Base-by-base conservation (phyloP, 257 asterid genomes). In the Nicotiana benthamiana region DNA sequence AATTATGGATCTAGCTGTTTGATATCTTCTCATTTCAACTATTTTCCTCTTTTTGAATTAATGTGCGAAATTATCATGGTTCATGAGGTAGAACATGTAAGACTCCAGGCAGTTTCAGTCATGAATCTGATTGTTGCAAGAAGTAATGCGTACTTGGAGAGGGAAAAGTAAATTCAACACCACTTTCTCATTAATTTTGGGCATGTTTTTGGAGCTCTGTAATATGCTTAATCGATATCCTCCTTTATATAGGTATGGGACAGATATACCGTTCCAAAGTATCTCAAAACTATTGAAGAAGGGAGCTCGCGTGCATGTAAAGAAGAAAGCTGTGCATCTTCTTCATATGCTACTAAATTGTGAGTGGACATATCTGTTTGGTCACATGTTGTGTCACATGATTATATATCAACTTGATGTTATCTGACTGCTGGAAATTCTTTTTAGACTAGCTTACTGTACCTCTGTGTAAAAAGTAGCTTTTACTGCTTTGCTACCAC, bases 261-360 rank as follows among this genome's bases (percentile, higher is more conserved):
- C 89, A 75, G 90, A 83, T 67, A 79, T 56, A 60, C 89, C 88
- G 65, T 92, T 95, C 85, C 92, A 36, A 79, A 85, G 88, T 84
- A 79, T 93, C 70, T 87, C 97, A 51, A 86, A 82, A 75, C 86
- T 92, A 26, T 80, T 95, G 86, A 88, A 88, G 86, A 91, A 80
- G 88, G 94, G 87, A 85, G 91, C 94, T 79, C 93, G 95, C 80
- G 82, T 89, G 82, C 83, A 82, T 81, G 92, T 92, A 87, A 93
- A 89, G 85, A 90, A 86, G 83, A 92, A 86, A 87, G 96, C 96
- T 82, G 87, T 95, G 80, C 93, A 87, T 87, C 84, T 91, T 54
- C 97, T 93, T 80, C 86, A 91, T 89, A 91, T 88, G 89, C 90
- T 95, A 68, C 93, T 91, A 54, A 95, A 90, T 82, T 90, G 99